Percentiles rank a stretch among this genome's conserved stretches.
Evolutionary conservation across 306 rosid genomes (phyloP).

Genomic region (Corylus americana): DNA sequence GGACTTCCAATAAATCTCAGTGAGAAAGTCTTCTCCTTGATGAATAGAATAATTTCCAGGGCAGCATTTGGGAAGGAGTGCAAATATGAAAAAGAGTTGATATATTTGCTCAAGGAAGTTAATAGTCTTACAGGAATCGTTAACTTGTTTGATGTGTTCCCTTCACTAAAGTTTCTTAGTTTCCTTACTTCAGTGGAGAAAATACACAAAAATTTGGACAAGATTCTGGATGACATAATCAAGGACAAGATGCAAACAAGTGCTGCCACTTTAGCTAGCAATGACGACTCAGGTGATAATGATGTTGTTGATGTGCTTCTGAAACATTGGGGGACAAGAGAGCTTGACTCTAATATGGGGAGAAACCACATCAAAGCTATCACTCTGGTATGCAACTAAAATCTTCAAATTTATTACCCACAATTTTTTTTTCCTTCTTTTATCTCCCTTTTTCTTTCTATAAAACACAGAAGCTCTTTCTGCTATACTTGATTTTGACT

Average conservation of each 20-base stretch:
- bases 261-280: background rate
- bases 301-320: slow-evolving; percentile 19
- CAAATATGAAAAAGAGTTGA: background rate
- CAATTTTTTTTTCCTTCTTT: too few relatives aligned
- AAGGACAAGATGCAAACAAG: background rate
- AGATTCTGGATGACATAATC: slow-evolving; percentile 14
- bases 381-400: background rate
- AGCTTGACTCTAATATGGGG: background rate
- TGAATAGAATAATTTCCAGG: background rate
- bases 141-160: slow-evolving; percentile 1
- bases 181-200: background rate
- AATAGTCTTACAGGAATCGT: background rate
- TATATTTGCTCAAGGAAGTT: background rate
- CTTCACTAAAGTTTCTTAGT: slow-evolving; percentile 1
- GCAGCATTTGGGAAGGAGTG: slow-evolving; percentile 10
- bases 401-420: background rate
- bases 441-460: too few relatives aligned
- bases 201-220: background rate
- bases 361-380: slow-evolving; percentile 7
- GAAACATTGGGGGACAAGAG: background rate
- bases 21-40: background rate
- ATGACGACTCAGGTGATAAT: background rate
- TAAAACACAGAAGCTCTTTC: too few relatives aligned
- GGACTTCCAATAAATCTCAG: background rate
- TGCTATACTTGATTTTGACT: too few relatives aligned